Base-by-base conservation (phyloP, 257 asterid genomes). In the Solanum ossicruentum region DNA sequence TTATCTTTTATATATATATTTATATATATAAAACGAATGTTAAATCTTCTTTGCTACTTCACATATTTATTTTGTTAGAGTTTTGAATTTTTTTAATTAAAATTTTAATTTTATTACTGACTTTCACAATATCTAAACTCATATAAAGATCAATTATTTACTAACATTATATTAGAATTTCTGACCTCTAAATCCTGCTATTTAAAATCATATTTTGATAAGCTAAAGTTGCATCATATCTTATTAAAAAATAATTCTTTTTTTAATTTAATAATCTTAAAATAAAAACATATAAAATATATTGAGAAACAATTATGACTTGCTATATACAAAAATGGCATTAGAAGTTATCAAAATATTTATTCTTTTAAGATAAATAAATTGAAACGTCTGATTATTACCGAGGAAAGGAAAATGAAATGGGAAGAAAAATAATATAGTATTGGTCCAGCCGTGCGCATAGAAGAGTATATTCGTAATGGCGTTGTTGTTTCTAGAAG, bases 201-300 rank as follows among this genome's bases (percentile, higher is more conserved):
- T 60, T 0, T n/a, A n/a, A n/a, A 15, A 60, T 1, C 15, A 45
- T 9, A 8, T 45, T 8, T 60, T 0, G 2, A 60, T 60, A 60
- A 0, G 0, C 5, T 60, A 13, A 58, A 10, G 0, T 58, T 58
- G 0, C 4, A 6, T n/a, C 0, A 60, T 10, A 1, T n/a, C 3
- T n/a, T 60, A 1, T 58, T 20, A 0, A n/a, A n/a, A 20, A 0
- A 1, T 9, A 1, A 58, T 58, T n/a, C 0, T 20, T 3, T 1
- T 20, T 20, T 9, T 3, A n/a, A 58, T 20, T n/a, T 58, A n/a
- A 58, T n/a, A 0, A n/a, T n/a, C 1, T 58, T 4, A 9, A 58
- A 1, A n/a, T 58, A 58, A 58, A 58, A n/a, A 4, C 4, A 10
- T 10, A 10, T 43, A 43, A 7, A 41, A 41, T 41, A 41, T 41